Base-by-base conservation (phyloP, 768 basidiomycete genomes). In the Amanita fuliginea region DNA sequence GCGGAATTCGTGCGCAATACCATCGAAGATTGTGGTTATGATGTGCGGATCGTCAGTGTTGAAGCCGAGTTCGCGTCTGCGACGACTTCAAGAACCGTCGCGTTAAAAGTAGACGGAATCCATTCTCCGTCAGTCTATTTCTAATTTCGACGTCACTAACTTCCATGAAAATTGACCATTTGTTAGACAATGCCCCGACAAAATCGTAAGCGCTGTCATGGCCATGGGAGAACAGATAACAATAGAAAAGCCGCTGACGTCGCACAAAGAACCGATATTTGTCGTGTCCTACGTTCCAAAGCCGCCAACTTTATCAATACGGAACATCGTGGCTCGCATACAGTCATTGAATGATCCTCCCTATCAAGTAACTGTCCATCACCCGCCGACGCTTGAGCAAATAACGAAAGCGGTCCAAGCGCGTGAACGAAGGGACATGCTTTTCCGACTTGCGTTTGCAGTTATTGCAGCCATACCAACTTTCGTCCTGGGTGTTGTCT, bases 401-500 rank as follows among this genome's bases (percentile, higher is more conserved):
- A 71, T 77, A 14, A 69, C 82, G 7, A 72, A 70, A 11, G 55
- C 58, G 21, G 77, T 84, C 64, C 84, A 81, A 53, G 61, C 60
- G n/a, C 71, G 59, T 13, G 89, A 90, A 60, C 76, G 73, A 50
- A 64, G 62, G 2, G 57, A 62, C 0, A 64, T 89, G 2, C 68
- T 86, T 8, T 54, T 54, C 5, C 78, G 81, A 33, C 73, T 87
- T 4, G 26, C 75, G 10, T 70, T 83, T 46, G 70, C 84, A 1
- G 54, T 83, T 18, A 41, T 83, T 33, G 65, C 80, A 35, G 80
- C 84, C n/a, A 74, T 92, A 41, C 89, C 89, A 0, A 81, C 86
- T 0, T 84, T 93, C 61, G 67, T 91, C 53, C 78, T 92, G 53
- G 82, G 76, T 1, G 75, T 91, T 47, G 79, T 89, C 9, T 87